Evolutionary conservation across 352 stramenopile species (phyloP), one percentile per base, ranked within the genome.

Genomic region (Globisporangium rhizosaccharum): DNA sequence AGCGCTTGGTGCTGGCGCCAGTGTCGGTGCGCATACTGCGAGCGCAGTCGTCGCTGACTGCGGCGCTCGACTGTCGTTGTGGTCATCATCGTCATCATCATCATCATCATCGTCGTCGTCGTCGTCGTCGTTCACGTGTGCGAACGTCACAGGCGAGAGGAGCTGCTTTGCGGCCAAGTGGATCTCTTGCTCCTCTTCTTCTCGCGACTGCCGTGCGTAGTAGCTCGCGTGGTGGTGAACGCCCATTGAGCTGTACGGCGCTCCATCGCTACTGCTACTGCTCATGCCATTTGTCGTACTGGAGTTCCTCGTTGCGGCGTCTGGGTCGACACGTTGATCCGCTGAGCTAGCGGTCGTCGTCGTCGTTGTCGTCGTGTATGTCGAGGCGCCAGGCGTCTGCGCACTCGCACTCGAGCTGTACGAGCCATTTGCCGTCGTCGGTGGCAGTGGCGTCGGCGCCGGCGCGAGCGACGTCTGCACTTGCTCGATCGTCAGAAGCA

Each of bases 171-270:
- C 59, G 3, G 59, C 59, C 52, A 65, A 55, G 37, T 60, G 59
- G 52, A 65, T 65, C 52, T 65, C 59, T 26, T 65, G 52, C 46
- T 65, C 59, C 39, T 62, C 53, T 44, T 66, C 55, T 12, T 61
- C 54, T 15, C n/a, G 28, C 26, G 54, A 61, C 33, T 62, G 48
- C 5, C 14, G 39, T 7, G 20, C 18, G 49, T 57, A 61, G 28
- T 52, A 61, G 15, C 18, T 46, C 33, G 5, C 15, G 6, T 28
- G 49, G 28, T 49, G 49, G 53, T 42, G 25, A 0, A 60, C 17
- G 18, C 52, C 46, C 28, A 60, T 51, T 23, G 26, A 14, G 15
- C 25, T 23, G 48, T 23, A 37, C 25, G 48, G 28, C 28, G 41
- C 18, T 30, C 7, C 20, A 28, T 15, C 49, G 44, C 17, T 50